Conservation (phyloP, 192 early-diverging fungal genomes). For the Diversispora eburnea region DNA sequence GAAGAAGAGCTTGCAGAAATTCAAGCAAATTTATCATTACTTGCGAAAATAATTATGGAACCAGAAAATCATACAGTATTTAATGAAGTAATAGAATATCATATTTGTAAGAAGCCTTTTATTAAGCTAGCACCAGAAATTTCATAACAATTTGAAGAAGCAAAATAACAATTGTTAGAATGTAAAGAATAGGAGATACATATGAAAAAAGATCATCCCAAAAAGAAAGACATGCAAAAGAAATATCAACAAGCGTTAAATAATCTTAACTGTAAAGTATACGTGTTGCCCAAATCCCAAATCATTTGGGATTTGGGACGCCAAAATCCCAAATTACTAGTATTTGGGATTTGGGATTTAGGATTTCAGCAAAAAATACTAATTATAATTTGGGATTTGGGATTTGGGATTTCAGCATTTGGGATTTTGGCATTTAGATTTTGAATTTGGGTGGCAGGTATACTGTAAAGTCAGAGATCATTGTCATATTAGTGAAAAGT, state of each 20-base stretch:
- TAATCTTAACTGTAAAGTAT: background rate
- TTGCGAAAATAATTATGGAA: slow-evolving; percentile 21
- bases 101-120: slow-evolving; percentile 16
- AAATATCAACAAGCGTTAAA: slow-evolving; percentile 7
- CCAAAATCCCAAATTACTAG: too few relatives aligned
- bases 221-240: slow-evolving; percentile 12
- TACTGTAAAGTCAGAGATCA: too few relatives aligned
- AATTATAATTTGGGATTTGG: too few relatives aligned
- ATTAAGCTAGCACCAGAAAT: background rate
- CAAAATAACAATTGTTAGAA: slow-evolving; percentile 15
- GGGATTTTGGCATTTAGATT: too few relatives aligned
- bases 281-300: too few relatives aligned
- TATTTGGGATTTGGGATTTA: too few relatives aligned
- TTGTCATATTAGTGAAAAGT: slow-evolving; percentile 11
- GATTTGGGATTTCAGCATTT: too few relatives aligned
- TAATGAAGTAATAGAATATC: slow-evolving; percentile 6
- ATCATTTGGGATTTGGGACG: too few relatives aligned
- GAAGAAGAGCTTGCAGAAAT: slow-evolving; percentile 7
- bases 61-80: background rate
- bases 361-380: too few relatives aligned
- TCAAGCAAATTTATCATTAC: slow-evolving; percentile 3
- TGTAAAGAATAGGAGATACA: background rate
- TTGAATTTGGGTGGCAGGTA: too few relatives aligned
- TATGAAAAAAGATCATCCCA: background rate
- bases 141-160: slow-evolving; percentile 15